Evolutionary conservation across 495 filamentous ascomycete species (phyloP).

Genomic region (Talaromyces borbonicus): DNA sequence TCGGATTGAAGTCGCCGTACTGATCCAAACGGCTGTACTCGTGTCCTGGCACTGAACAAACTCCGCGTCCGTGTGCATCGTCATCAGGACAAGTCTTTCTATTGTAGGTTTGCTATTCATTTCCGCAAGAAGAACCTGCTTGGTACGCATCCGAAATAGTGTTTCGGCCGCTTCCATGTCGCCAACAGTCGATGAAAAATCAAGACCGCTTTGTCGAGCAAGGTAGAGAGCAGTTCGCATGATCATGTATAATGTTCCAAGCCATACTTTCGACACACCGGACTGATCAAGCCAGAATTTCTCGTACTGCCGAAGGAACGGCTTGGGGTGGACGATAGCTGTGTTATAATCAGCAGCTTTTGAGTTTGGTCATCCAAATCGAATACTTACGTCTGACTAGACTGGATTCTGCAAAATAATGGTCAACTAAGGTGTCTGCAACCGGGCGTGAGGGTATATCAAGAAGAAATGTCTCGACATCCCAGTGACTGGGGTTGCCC

Average conservation of each 20-base stretch:
- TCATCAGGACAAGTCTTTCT: slow-evolving; percentile 34
- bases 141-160: not conserved
- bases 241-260: slow-evolving; percentile 26
- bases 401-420: slow-evolving; percentile 28
- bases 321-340: slow-evolving; percentile 14
- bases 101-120: slow-evolving; percentile 32
- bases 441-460: slow-evolving; percentile 31
- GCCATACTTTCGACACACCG: slow-evolving; percentile 25
- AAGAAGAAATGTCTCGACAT: slow-evolving; percentile 1
- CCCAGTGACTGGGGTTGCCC: slow-evolving; percentile 11
- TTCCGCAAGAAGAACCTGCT: slow-evolving; percentile 9
- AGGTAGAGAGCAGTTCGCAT: slow-evolving; percentile 21
- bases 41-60: slow-evolving; percentile 35
- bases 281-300: slow-evolving; percentile 26
- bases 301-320: slow-evolving; percentile 21
- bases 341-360: slow-evolving; percentile 1
- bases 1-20: slow-evolving; percentile 30
- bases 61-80: slow-evolving; percentile 37
- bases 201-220: not conserved
- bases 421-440: slow-evolving; percentile 32
- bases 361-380: slow-evolving; percentile 1
- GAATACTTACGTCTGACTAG: slow-evolving; percentile 16
- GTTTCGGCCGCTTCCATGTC: slow-evolving; percentile 7
- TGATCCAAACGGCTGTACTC: slow-evolving; percentile 38
- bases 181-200: slow-evolving; percentile 3